phyloP scores from a whole-genome alignment of 2,329 filamentous ascomycete genomes.

The Hysterium pulicare region DNA sequence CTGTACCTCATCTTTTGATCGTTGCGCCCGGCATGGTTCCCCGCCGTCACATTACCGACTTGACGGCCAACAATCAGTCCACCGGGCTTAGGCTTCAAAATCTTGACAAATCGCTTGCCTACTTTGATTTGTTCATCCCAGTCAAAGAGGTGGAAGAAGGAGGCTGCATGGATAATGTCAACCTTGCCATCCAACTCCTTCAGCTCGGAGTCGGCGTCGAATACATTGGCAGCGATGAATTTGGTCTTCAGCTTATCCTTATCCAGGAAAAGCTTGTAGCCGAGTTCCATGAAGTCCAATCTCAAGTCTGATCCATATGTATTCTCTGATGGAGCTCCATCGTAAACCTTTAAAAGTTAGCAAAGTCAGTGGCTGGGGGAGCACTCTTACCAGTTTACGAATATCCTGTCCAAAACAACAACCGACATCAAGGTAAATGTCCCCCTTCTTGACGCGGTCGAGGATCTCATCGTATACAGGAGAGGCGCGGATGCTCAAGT shows the following conservation, averaged over 20 bases:
- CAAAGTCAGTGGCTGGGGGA: not conserved
- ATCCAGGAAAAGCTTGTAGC: conserved; percentile 43
- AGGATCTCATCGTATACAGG: conserved; percentile 31
- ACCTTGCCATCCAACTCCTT: conserved; percentile 37
- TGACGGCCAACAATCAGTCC: conserved; percentile 41
- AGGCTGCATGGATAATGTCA: conserved; percentile 41
- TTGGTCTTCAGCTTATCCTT: conserved; percentile 42
- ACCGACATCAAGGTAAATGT: conserved; percentile 37
- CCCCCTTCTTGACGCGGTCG: conserved; percentile 31
- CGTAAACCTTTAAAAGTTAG: conserved; percentile 13
- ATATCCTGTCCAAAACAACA: conserved; percentile 48
- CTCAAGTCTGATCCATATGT: conserved; percentile 42
- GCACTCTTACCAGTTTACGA: conserved; percentile 25
- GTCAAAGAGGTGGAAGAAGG: conserved; percentile 46
- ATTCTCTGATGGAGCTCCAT: conserved; percentile 41
- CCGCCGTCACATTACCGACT: conserved; percentile 29
- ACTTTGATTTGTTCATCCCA: conserved; percentile 38
- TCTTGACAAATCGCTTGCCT: conserved; percentile 26
- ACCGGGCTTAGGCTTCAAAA: conserved; percentile 33
- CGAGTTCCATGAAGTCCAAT: conserved; percentile 51
- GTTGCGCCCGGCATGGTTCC: conserved; percentile 16
- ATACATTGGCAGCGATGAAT: conserved; percentile 54
- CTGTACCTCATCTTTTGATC: conserved; percentile 25
- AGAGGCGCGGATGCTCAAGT: conserved; percentile 24
- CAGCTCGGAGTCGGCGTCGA: conserved; percentile 27